Base-by-base conservation (phyloP, 768 basidiomycete species). In the Zangia roseola region DNA sequence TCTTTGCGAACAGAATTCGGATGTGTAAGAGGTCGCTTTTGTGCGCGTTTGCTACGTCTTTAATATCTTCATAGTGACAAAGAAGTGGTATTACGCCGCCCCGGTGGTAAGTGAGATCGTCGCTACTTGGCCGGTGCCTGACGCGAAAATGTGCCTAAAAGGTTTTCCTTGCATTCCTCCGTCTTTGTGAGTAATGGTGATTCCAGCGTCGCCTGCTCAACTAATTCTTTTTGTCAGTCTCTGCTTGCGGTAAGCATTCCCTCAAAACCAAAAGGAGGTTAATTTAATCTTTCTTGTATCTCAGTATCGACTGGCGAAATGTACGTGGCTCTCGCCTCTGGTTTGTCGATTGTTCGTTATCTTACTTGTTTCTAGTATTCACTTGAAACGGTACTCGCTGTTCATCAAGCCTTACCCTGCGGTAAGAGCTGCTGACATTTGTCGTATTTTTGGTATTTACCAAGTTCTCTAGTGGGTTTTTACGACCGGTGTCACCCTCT, bases 1-100 rank as follows among this genome's bases (percentile, higher is more conserved):
- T 68, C 57, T 68, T 69, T 30, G 66, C 66, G 2, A 68, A 68
- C 53, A 58, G 66, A 51, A 63, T 68, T 28, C 58, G 68, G n/a
- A 65, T 59, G 64, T 45, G 66, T 68, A 55, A 53, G 66, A 14
- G 16, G n/a, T 38, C 3, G 12, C 14, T 40, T 16, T 23, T 14
- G 13, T 4, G 5, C 5, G 3, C 37, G 26, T 24, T 17, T 1
- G 1, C 1, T n/a, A 24, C 19, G 14, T 48, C 21, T 1, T 50
- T 65, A 24, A 65, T 26, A 0, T 1, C 2, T 40, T 43, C 26
- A 2, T 31, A 68, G 66, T 68, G 51, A 68, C 64, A 21, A 68
- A 68, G 48, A 65, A 30, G 26, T 69, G 63, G 65, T 69, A 68
- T 34, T 36, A 63, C 4, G 65, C 66, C 0, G 63, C 47, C 2